Base-by-base conservation (phyloP, 768 basidiomycete genomes). In the Wakefieldia striispora region DNA sequence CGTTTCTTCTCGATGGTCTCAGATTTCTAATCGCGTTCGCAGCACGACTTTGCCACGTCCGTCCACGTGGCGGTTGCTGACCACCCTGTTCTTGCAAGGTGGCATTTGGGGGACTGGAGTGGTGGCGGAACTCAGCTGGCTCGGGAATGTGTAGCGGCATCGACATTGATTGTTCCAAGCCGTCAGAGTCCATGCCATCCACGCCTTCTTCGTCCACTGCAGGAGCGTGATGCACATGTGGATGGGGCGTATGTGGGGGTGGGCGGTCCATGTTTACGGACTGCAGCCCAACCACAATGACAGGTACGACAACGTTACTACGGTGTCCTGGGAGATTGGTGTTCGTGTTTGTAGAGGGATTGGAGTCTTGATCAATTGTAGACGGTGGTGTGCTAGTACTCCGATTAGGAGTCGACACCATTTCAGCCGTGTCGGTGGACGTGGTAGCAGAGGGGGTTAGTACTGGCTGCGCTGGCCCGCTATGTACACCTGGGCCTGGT, bases 261-360 rank as follows among this genome's bases (percentile, higher is more conserved):
- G 67, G 70, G 51, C 70, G 66, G 49, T 73, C 74, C 57, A 75
- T 67, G 60, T 79, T 78, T 27, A 90, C 86, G 50, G 84, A 86
- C 67, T 90, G 89, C 39, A 91, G 69, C 9, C 89, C 89, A 23
- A 91, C 88, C 47, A 91, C 83, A 52, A 91, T 89, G 53, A 91
- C 87, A 17, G 89, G 89, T 13, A 91, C 81, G 31, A 91, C 85
- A 19, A 81, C 69, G 55, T 75, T 74, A 43, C 41, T 46, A 17
- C 60, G 65, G n/a, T 62, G 56, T 46, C 63, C 66, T 43, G 58
- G 40, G 16, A 37, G 51, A 54, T 63, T 63, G 40, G 49, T 47
- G 23, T 17, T 40, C 20, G 58, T 19, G 40, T 54, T 54, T 40
- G 58, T 43, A 33, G 59, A 41, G 42, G 49, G 27, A 55, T 37